Base-by-base conservation (phyloP, 1,284 basidiomycete species). In the Sporisorium reilianum region DNA sequence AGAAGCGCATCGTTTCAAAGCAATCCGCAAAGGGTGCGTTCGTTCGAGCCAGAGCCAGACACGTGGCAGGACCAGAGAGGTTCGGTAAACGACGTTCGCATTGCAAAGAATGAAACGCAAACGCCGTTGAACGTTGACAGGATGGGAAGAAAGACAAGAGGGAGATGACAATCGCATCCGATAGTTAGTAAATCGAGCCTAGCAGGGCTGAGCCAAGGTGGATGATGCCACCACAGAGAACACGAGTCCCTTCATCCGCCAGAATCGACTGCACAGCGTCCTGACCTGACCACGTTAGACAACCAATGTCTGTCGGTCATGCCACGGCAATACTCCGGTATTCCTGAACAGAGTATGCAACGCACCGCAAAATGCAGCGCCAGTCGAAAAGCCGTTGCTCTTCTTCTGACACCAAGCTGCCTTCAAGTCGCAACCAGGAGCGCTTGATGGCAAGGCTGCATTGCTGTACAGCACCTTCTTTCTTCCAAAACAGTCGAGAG, bases 61-160 rank as follows among this genome's bases (percentile, higher is more conserved):
- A 44, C 18, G 45, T 38, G 54, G 67, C 48, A 40, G 28, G 50
- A 55, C 20, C 12, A 55, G 32, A 25, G 51, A 55, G 41, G 22
- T 22, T 38, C 18, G 36, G 36, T 38, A 38, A 78, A 79, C 77
- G 73, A 79, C 74, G 74, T 75, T 78, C 62, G 75, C 74, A 79
- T 79, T 75, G 75, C 75, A 77, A 48, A 55, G 66, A 60, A 75
- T 75, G 72, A 60, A 75, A 75, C 65, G 71, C 71, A 74, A 74
- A 68, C 66, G 66, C 45, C 72, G 72, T 69, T 57, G 44, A 36
- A 68, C 25, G 22, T 69, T 23, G 46, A 74, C 65, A 67, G 51
- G 66, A 57, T 56, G 40, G 54, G 54, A 44, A 49, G 46, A 28
- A 53, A 34, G 18, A 50, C 54, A 55, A 45, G 20, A 57, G 16